phyloP scores from a whole-genome alignment of 2,329 filamentous ascomycete genomes.

The Ophiostoma quercus region DNA sequence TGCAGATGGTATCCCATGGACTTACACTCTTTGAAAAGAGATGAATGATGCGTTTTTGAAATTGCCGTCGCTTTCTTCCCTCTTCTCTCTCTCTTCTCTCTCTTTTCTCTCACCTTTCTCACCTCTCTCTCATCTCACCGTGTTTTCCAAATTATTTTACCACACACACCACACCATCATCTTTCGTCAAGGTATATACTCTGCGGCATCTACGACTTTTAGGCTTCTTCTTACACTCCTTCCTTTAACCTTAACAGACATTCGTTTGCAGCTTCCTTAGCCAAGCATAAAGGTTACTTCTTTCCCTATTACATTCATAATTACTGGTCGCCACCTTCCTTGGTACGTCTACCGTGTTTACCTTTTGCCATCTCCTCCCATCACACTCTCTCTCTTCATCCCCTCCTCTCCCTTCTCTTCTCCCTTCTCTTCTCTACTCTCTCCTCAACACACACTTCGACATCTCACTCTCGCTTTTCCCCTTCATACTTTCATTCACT shows the following conservation, averaged over 20 bases:
- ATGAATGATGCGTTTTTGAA: neutral
- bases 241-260: neutral
- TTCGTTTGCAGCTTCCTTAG: conserved; percentile 3
- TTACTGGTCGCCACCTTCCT: neutral
- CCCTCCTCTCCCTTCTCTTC: neutral
- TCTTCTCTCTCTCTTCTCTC: neutral
- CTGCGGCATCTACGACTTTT: too few relatives aligned
- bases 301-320: conserved; percentile 10
- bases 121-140: neutral
- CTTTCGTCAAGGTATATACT: neutral
- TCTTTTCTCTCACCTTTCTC: neutral
- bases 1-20: neutral
- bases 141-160: neutral
- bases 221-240: neutral
- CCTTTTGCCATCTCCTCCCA: neutral
- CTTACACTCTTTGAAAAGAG: neutral
- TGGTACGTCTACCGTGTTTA: neutral
- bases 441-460: neutral
- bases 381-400: conserved; percentile 18
- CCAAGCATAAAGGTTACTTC: neutral
- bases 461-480: conserved; percentile 19
- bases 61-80: neutral
- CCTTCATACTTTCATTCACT: conserved; percentile 19
- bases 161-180: neutral
- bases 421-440: neutral